These are phyloP conservation scores for Whalleya microplaca DNA, from an alignment of 2,329 filamentous ascomycete species.

Conservation along the genomic window DNA sequence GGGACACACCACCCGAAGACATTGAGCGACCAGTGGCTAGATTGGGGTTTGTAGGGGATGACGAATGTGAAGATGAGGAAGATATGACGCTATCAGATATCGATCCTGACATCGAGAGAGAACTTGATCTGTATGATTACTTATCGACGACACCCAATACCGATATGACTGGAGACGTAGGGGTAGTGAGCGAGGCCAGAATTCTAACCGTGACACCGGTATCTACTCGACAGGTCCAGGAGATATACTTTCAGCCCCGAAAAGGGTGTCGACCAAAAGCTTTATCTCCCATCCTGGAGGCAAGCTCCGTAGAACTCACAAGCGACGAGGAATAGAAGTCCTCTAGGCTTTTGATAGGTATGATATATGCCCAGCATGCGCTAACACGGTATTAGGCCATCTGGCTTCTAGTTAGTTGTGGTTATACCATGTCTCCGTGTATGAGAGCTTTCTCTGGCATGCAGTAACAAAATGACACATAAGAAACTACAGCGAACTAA, in stretches of 20 bases:
- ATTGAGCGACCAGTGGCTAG: neutral
- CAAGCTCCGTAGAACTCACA: neutral
- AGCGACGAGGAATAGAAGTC: neutral
- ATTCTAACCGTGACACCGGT: conserved; percentile 17
- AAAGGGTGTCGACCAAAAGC: neutral
- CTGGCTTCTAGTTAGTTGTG: neutral
- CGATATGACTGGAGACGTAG: conserved; percentile 1
- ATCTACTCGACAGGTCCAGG: conserved; percentile 13
- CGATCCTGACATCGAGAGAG: neutral
- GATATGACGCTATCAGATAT: neutral
- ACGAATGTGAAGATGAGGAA: neutral
- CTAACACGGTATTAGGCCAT: neutral
- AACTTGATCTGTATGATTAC: conserved; percentile 1
- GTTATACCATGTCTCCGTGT: neutral
- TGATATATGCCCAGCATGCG: neutral
- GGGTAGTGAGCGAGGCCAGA: conserved; percentile 18
- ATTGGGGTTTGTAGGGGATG: neutral
- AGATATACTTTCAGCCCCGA: neutral
- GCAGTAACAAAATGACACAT: neutral
- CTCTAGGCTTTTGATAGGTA: neutral
- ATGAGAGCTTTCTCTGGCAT: neutral
- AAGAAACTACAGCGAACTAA: no score
- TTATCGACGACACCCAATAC: neutral
- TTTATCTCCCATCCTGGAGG: neutral
- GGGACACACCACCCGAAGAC: conserved; percentile 1